A percentile compares a stretch with the other conserved stretches of the same genome.
These are phyloP conservation scores for Trichoderma breve DNA, from an alignment of 2,329 filamentous ascomycete species.

Conservation along the genomic window DNA sequence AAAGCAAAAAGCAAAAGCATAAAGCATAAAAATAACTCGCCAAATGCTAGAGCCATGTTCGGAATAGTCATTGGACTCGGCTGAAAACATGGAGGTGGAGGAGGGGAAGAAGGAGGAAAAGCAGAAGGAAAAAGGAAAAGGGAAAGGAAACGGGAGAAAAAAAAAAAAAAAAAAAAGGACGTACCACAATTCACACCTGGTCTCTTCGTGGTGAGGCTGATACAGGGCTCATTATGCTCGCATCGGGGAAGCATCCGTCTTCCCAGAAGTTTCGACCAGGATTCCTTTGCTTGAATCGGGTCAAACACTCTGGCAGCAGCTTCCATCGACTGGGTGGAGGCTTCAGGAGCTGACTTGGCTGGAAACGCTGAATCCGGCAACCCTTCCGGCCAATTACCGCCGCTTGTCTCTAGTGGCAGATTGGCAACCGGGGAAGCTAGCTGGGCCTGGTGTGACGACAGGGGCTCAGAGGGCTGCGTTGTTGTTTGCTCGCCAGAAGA, in stretches of 20 bases:
- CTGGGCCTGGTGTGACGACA: not conserved
- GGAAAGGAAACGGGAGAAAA: not conserved
- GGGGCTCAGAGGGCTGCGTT: not conserved
- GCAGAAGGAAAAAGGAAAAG: not conserved
- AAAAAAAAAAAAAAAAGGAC: constrained; percentile 25
- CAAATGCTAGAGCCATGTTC: not conserved
- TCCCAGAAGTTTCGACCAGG: constrained; percentile 81
- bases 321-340: not conserved
- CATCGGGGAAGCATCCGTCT: constrained; percentile 74
- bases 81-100: not conserved
- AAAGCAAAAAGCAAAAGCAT: not conserved
- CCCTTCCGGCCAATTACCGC: not conserved
- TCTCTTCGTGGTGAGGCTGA: constrained; percentile 82
- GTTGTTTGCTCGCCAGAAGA: constrained; percentile 1
- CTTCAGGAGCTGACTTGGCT: not conserved
- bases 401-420: not conserved
- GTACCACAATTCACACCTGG: constrained; percentile 75
- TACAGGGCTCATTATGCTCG: constrained; percentile 86
- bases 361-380: not conserved
- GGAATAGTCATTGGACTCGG: not conserved
- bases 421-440: not conserved
- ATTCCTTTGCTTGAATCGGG: constrained; percentile 70
- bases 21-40: not conserved
- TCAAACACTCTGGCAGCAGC: constrained; percentile 53
- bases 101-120: not conserved